phyloP scores from a whole-genome alignment of 441 rosid species.

The Populus hybrid region DNA sequence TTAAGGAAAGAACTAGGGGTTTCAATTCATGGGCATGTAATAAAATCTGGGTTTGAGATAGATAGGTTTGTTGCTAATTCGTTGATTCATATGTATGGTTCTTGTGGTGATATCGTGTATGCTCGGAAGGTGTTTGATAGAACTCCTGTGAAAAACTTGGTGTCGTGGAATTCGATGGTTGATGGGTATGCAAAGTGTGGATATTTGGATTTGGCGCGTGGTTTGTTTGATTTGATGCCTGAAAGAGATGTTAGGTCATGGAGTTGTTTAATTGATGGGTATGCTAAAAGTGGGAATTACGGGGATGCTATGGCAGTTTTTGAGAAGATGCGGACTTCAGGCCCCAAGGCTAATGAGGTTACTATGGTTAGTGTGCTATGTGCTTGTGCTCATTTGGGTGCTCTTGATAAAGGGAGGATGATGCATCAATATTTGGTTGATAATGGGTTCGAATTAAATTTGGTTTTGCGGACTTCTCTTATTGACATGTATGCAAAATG shows the following conservation, averaged over 20 bases:
- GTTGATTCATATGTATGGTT: conserved; percentile 58
- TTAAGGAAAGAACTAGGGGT: conserved; percentile 37
- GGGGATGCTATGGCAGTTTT: conserved; percentile 58
- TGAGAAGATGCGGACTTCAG: conserved; percentile 43
- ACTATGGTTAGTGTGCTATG: conserved; percentile 81
- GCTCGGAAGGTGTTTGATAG: conserved; percentile 63
- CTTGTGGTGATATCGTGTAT: conserved; percentile 44
- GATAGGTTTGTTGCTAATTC: conserved; percentile 67
- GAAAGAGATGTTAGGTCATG: conserved; percentile 73
- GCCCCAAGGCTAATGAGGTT: conserved; percentile 65
- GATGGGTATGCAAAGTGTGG: conserved; percentile 72
- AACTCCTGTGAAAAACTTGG: conserved; percentile 51
- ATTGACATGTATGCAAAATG: conserved; percentile 92
- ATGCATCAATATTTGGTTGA: conserved; percentile 55
- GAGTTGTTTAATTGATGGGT: conserved; percentile 80
- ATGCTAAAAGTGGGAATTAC: conserved; percentile 53
- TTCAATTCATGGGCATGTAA: conserved; percentile 42
- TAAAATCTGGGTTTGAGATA: conserved; percentile 46
- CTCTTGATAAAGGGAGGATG: conserved; percentile 52
- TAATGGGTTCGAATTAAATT: conserved; percentile 42
- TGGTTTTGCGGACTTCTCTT: conserved; percentile 64
- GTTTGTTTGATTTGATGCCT: conserved; percentile 57
- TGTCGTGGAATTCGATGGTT: conserved; percentile 77
- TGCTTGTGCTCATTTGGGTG: conserved; percentile 87
- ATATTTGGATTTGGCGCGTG: conserved; percentile 44